These are phyloP conservation scores for Fusarium sp. DNA, from an alignment of 2,329 filamentous ascomycete species.

Conservation along the genomic window DNA sequence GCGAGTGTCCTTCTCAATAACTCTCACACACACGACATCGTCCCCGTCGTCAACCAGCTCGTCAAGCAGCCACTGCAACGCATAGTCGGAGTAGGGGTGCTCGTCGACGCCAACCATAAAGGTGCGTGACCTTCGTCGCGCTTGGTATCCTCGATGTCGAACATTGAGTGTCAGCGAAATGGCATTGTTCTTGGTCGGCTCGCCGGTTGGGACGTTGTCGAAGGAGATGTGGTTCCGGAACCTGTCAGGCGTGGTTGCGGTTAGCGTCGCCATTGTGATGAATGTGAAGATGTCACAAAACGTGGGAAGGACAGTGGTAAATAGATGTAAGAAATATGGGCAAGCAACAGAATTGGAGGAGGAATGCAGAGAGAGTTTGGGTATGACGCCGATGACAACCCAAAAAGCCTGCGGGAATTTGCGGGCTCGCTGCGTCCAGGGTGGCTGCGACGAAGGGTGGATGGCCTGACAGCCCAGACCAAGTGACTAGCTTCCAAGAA, in stretches of 20 bases:
- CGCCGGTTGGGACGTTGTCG: slow-evolving; percentile 69
- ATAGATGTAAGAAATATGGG: slow-evolving; percentile 11
- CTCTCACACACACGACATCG: slow-evolving; percentile 89
- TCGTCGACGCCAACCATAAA: slow-evolving; percentile 94
- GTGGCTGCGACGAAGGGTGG: slow-evolving; percentile 43
- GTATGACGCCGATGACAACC: slow-evolving; percentile 11
- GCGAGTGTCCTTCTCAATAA: slow-evolving; percentile 85
- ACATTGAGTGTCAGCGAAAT: slow-evolving; percentile 84
- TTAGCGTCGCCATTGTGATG: slow-evolving; percentile 58
- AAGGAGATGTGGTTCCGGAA: slow-evolving; percentile 71
- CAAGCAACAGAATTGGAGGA: not conserved
- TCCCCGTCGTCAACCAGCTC: slow-evolving; percentile 94
- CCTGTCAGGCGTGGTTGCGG: slow-evolving; percentile 57
- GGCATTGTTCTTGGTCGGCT: slow-evolving; percentile 69
- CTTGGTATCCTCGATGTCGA: slow-evolving; percentile 88
- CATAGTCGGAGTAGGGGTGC: slow-evolving; percentile 92
- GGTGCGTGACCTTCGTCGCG: slow-evolving; percentile 82
- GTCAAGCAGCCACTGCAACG: slow-evolving; percentile 91
- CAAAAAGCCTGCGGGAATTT: slow-evolving; percentile 44
- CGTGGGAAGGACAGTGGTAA: slow-evolving; percentile 17
- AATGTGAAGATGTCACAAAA: slow-evolving; percentile 24
- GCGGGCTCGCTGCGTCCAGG: slow-evolving; percentile 27
- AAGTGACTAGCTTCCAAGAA: slow-evolving; percentile 35
- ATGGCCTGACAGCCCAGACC: slow-evolving; percentile 46
- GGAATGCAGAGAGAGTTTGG: slow-evolving; percentile 8